Evolutionary conservation across 225 moss, liverwort and hornwort genomes (phyloP), one percentile per base, ranked within the genome.

Genomic region (Neckera pumila): DNA sequence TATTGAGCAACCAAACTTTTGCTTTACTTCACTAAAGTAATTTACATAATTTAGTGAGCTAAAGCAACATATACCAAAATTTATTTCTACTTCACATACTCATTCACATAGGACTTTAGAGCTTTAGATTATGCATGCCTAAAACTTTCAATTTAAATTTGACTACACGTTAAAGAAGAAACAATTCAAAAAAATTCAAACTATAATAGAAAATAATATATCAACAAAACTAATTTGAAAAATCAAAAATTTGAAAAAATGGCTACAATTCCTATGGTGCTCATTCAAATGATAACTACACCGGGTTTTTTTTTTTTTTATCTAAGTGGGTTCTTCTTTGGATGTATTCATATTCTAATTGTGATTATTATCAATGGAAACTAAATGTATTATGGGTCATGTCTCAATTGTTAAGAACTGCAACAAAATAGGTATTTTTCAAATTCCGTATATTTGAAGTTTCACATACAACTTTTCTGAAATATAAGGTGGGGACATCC

Each of bases 231-330:
- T 6, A 6, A 33, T 36, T 33, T 15, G 36, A 0, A 14, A 36
- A 54, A 36, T 33, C 1, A 76, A 76, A 63, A 76, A 22, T 23
- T 14, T 54, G 14, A 9, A 76, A 36, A 14, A 23, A 36, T 23
- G 36, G 36, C 14, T 36, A 9, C 9, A 76, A 34, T 53, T 13
- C 53, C 23, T 33, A 5, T 76, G 3, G 1, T 0, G 1, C 13
- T 76, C 14, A 53, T 36, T 34, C 6, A 76, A 76, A 53, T 36
- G 9, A 76, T 23, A 36, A 23, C 1, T 9, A 23, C 23, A 14
- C 2, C 2, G 4, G 12, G 12, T 47, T 47, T 21, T 34, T 5
- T 47, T 23, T 1, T 3, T 34, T 34, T 0, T 6, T 0, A 49
- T 49, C 47, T 4, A 31, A 31, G 14, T 15, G 9, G 9, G 3